phyloP scores from a whole-genome alignment of 2,329 filamentous ascomycete species.

The Xylaria digitata region DNA sequence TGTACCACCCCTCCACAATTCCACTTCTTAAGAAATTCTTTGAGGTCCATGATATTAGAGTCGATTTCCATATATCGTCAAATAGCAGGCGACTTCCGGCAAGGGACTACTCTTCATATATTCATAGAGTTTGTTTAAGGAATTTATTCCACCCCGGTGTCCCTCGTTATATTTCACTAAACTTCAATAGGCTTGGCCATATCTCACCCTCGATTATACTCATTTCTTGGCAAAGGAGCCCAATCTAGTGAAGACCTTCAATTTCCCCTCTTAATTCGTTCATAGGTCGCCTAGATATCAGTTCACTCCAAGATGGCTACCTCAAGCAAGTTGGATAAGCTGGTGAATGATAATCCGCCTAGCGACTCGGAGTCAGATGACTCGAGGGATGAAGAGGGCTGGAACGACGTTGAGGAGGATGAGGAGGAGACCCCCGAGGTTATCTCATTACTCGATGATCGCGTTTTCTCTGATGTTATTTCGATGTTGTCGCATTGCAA shows the following conservation, averaged over 20 bases:
- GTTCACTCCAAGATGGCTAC: conserved; percentile 32
- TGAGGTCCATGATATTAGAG: conserved; percentile 44
- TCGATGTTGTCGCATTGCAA: conserved; percentile 77
- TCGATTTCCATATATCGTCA: conserved; percentile 33
- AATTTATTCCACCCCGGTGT: background rate
- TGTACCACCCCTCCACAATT: conserved; percentile 41
- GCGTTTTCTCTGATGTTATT: conserved; percentile 71
- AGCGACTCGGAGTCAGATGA: conserved; percentile 54
- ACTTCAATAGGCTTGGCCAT: background rate
- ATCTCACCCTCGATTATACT: conserved; percentile 6
- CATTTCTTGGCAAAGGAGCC: conserved; percentile 26
- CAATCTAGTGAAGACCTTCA: conserved; percentile 12
- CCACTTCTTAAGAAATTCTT: conserved; percentile 45
- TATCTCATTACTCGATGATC: conserved; percentile 75
- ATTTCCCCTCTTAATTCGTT: conserved; percentile 23
- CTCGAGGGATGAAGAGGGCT: conserved; percentile 60
- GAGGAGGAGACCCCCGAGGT: conserved; percentile 68
- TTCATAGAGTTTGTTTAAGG: background rate
- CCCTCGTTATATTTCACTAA: conserved; percentile 3
- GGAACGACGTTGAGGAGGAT: conserved; percentile 70
- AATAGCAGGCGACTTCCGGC: conserved; percentile 6
- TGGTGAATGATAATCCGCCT: conserved; percentile 32
- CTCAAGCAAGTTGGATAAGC: conserved; percentile 17
- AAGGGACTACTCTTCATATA: background rate
- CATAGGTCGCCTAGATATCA: background rate